phyloP scores from a whole-genome alignment of 768 basidiomycete genomes.

The Phaeotremella skinneri region DNA sequence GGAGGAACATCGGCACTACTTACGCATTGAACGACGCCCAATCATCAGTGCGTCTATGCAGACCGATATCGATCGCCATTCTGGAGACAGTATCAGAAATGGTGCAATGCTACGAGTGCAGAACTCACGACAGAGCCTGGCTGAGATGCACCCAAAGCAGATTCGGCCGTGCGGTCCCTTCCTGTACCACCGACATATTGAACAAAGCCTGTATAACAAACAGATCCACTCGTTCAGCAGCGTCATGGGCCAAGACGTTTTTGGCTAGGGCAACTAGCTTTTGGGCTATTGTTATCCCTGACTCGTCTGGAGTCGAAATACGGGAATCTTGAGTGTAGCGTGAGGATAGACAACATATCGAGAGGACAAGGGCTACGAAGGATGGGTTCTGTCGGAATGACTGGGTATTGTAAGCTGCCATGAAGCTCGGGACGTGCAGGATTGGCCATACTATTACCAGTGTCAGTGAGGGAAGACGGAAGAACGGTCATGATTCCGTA shows the following conservation, averaged over 20 bases:
- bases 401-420: slow-evolving; percentile 16
- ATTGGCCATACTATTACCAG: slow-evolving; percentile 22
- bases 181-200: slow-evolving; percentile 25
- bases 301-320: background rate
- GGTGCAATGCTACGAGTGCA: background rate
- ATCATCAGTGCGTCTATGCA: slow-evolving; percentile 25
- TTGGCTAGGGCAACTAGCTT: slow-evolving; percentile 7
- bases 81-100: slow-evolving; percentile 10
- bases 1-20: background rate
- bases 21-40: slow-evolving; percentile 19
- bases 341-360: slow-evolving; percentile 25
- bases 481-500: background rate
- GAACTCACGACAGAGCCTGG: slow-evolving; percentile 25
- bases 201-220: slow-evolving; percentile 26
- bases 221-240: slow-evolving; percentile 18
- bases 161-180: slow-evolving; percentile 20
- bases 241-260: slow-evolving; percentile 7
- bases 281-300: slow-evolving; percentile 3
- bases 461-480: background rate
- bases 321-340: slow-evolving; percentile 19
- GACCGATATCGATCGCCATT: slow-evolving; percentile 24
- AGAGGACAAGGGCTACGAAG: slow-evolving; percentile 25
- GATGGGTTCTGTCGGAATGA: slow-evolving; percentile 11
- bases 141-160: slow-evolving; percentile 20
- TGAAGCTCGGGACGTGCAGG: slow-evolving; percentile 22